Base-by-base conservation (phyloP, 2,329 filamentous ascomycete species). In the Incumbomyces lentus region DNA sequence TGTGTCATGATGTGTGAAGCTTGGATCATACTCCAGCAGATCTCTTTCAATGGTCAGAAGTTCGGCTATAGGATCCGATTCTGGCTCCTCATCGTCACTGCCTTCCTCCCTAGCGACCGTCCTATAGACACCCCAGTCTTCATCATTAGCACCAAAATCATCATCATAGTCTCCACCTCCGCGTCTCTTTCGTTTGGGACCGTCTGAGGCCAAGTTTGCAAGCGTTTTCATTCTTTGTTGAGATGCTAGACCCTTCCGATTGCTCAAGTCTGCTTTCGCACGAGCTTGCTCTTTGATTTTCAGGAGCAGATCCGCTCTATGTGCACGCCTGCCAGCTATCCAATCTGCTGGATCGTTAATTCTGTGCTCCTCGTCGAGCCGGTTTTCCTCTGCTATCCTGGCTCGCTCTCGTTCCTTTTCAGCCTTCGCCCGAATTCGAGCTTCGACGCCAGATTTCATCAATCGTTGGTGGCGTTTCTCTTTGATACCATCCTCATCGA, bases 221-320 rank as follows among this genome's bases (percentile, higher is more conserved):
- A 98, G 88, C 42, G 83, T 90, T 69, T 96, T 96, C 92, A 98
- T 98, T 52, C 92, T 85, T 68, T 94, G 93, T 65, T 96, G 90
- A 48, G 85, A 92, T 7, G 92, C 92, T 16, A 95, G 79, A 0
- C 89, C 95, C 65, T 98, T 98, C 60, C 92, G 85, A 66, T 96
- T 96, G 47, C 90, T 89, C 1, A 95, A 77, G 60, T 98, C 92
- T 36, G 88, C 86, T 68, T 95, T 95, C 51, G 95, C 76, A 14
- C 89, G 80, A 59, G 96, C 88, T 44, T 88, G 82, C 56, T 96
- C 90, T 64, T 94, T 95, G 65, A 98, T 93, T 64, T 81, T 87
- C 59, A 86, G 72, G 6, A 84, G 75, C 2, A 95, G 72, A 17
- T 78, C 76, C 56, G 76, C 71, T 39, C 87, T 82, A 17, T 83